phyloP scores from a whole-genome alignment of 495 filamentous ascomycete genomes.

The Xylaria longipes region DNA sequence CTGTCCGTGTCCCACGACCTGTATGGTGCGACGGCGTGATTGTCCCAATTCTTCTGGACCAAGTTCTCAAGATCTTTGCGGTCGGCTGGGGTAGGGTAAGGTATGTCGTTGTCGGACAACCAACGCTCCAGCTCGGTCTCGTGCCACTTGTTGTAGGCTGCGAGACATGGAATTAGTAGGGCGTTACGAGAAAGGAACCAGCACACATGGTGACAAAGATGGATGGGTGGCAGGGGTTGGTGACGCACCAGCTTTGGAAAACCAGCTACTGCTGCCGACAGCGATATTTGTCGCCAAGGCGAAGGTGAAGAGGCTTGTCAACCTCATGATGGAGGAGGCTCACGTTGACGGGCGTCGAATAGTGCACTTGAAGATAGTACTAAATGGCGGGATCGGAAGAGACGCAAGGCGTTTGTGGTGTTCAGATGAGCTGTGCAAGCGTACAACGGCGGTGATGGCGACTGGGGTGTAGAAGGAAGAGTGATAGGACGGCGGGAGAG shows the following conservation, averaged over 20 bases:
- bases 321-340: constrained; percentile 68
- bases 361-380: not conserved
- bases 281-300: constrained; percentile 72
- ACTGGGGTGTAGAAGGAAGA: not conserved
- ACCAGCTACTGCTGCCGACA: constrained; percentile 73
- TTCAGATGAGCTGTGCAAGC: not conserved
- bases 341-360: not conserved
- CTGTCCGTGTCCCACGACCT: constrained; percentile 71
- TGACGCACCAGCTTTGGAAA: constrained; percentile 78
- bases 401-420: not conserved
- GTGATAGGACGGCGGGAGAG: not conserved
- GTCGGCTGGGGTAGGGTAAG: constrained; percentile 83
- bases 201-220: not conserved
- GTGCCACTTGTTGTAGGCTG: constrained; percentile 99
- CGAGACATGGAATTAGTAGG: constrained; percentile 26
- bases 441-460: not conserved
- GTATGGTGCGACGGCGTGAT: constrained; percentile 70
- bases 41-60: constrained; percentile 88
- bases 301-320: constrained; percentile 70
- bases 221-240: not conserved
- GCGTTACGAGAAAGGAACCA: not conserved
- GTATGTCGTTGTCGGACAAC: constrained; percentile 92
- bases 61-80: constrained; percentile 83
- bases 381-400: not conserved
- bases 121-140: constrained; percentile 96